Evolutionary conservation across 495 filamentous ascomycete genomes (phyloP), one percentile per base, ranked within the genome.

Genomic region (Viridothelium virens): DNA sequence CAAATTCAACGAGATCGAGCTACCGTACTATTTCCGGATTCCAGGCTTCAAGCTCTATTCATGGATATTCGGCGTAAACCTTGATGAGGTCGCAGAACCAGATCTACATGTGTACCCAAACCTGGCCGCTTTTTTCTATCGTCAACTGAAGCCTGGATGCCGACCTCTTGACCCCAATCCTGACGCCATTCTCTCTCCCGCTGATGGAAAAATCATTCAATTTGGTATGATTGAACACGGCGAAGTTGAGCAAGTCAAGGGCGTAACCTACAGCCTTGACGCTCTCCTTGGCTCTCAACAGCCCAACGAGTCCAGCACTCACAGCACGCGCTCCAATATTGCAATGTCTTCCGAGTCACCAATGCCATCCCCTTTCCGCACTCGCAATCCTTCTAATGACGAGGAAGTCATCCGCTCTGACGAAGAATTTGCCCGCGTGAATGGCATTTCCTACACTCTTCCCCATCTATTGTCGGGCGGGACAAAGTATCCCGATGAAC

Each of bases 161-260:
- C 88, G 94, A n/a, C 92, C 93, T 2, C 78, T 97, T 12, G 91
- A 97, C 73, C 83, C 89, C 0, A 88, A 92, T 70, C 84, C 84
- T 2, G 86, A 86, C 69, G 87, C 90, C 2, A 79, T 98, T 10
- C 76, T 97, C 2, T 90, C 91, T 0, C 94, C 94, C 12, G 84
- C 95, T 14, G 94, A 99, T 76, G 95, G 94, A 9, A 85, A 87
- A 62, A 82, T 99, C 37, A 80, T 99, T 16, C 94, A 97, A 72
- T 97, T 91, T 71, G 94, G 94, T 2, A 87, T 84, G 69, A 96
- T 99, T 65, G 88, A 94, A 69, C 84, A 89, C 62, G 93, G 92
- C 38, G 89, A 96, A 70, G 92, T 99, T n/a, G 94, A 97, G 76
- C 94, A 97, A 75, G 93, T 97, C 47, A 99, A 99, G 76, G 94